Base-by-base conservation (phyloP, 805 yeast species). In the Candida dendrica region DNA sequence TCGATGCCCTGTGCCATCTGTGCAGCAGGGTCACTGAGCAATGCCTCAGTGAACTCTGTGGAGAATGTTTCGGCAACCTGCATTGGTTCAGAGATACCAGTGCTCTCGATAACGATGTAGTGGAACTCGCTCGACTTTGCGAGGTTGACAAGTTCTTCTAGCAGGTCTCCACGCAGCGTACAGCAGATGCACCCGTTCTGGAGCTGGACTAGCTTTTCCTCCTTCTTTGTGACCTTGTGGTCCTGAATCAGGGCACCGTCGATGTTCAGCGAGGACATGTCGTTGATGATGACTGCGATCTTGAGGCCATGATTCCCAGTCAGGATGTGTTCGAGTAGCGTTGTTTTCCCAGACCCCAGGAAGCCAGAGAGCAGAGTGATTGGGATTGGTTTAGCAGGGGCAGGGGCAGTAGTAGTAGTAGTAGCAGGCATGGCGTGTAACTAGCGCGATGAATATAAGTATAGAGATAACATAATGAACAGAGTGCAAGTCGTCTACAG, bases 131-230 rank as follows among this genome's bases (percentile, higher is more conserved):
- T 65, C 8, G 51, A 43, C 24, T 54, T 56, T 15, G 68, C 68
- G 15, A 71, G 49, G 3, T 49, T 39, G 4, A 66, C 64, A 42
- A 71, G 53, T 45, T 71, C 75, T 38, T 68, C 74, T 15, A 71
- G 51, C 39, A 71, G 51, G 47, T 71, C 75, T 7, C 73, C 74
- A 39, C 75, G 57, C 35, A 71, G 58, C 1, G 75, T 70, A 46
- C 75, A 71, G 43, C 75, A 71, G 26, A 71, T 71, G 45, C 75
- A 71, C 6, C 75, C 75, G 44, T 71, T 71, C 46, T 70, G 74
- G 18, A 71, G 50, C 44, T 70, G 73, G 30, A 71, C 63, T 36
- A 71, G 47, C 43, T 69, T 68, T 45, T 71, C 75, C 42, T 70
- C 63, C 39, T 59, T 66, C 40, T 64, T 58, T 18, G 65, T 60